These are phyloP conservation scores for Phaeosphaeria sp. DNA, from an alignment of 2,329 filamentous ascomycete species.

Conservation along the genomic window DNA sequence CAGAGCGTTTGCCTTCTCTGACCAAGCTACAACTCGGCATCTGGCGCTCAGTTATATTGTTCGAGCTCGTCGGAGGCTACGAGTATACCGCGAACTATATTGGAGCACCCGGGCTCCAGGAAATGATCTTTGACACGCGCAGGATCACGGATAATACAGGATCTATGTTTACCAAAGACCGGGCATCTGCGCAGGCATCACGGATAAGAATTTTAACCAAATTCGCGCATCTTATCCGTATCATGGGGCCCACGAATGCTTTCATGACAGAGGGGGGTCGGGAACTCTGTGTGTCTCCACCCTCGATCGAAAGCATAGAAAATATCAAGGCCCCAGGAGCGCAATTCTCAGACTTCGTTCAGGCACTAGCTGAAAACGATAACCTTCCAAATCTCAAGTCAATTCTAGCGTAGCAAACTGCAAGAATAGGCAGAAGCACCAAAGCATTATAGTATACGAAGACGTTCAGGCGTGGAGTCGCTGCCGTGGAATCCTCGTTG, in stretches of 20 bases:
- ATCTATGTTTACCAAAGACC: background rate
- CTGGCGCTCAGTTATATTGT: background rate
- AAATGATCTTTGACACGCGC: background rate
- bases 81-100: background rate
- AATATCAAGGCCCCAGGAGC: background rate
- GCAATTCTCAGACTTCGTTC: background rate
- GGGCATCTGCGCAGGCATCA: background rate
- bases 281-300: background rate
- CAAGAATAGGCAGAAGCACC: background rate
- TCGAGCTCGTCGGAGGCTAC: background rate
- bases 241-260: background rate
- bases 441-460: background rate
- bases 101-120: background rate
- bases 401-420: background rate
- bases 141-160: background rate
- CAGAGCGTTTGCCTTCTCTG: background rate
- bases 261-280: background rate
- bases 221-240: background rate
- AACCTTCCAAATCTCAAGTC: background rate
- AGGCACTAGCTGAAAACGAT: background rate
- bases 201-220: background rate
- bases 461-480: background rate
- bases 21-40: background rate
- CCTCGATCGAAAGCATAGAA: background rate
- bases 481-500: background rate